Evolutionary conservation across 371 early-diverging fungal species (phyloP), one percentile per base, ranked within the genome.

Genomic region (Mucor circinelloides): DNA sequence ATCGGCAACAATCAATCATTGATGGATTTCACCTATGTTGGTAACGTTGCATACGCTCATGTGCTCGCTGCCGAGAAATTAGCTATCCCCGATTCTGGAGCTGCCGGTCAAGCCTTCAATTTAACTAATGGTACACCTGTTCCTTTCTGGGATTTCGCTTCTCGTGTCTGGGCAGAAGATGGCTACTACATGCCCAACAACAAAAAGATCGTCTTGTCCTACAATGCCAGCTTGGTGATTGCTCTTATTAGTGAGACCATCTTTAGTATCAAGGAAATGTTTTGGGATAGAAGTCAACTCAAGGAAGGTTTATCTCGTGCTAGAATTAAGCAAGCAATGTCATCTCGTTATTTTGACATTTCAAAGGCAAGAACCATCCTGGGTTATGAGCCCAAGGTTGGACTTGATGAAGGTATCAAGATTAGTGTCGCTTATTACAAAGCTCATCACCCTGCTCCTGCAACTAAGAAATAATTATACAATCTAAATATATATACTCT

Each of bases 11-110:
- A 96, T 81, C 82, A 85, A 0, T 90, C 89, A 17, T 72, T 95
- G 67, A 93, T 94, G 81, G 97, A 97, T 73, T 95, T 90, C 75
- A 97, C 97, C 10, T 96, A 95, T 73, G 97, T 97, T 25, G 95
- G 91, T 68, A 97, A 97, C 64, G 90, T 93, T 13, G 95, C 97
- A 4, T 88, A 94, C 59, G 95, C 95, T 13, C 98, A 96, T 70
- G 75, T 96, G 3, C 82, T 95, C 58, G 96, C 96, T 12, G 93
- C 92, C 2, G 91, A 96, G 56, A 91, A 89, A 69, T 76, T 96
- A 34, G 69, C 80, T 6, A 74, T 74, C 31, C 63, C 80, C 9
- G 52, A 69, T 12, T 81, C 81, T 2, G 78, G 78, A 30, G 84
- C 71, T 6, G 79, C 79, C 13, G 89, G 91, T 10, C 79, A 95